Percentiles rank a stretch among this genome's conserved stretches.
phyloP scores from a whole-genome alignment of 345 rosid genomes.

The Brassica cretica region DNA sequence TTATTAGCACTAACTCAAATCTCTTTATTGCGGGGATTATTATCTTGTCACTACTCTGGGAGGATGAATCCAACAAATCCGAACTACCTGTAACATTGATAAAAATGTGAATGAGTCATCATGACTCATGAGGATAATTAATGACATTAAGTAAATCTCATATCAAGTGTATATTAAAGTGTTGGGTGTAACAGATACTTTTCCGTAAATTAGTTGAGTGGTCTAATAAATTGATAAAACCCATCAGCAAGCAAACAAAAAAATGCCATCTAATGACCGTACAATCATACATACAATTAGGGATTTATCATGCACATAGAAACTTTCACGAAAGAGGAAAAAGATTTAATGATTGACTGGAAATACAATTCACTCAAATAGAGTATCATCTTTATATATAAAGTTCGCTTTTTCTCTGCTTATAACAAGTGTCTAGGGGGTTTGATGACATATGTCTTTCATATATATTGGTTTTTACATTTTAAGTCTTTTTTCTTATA shows the following conservation, averaged over 20 bases:
- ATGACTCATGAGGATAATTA: background rate
- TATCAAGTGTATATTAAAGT: background rate
- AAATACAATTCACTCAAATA: conserved; percentile 12
- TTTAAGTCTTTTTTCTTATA: no score
- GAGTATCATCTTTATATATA: no score
- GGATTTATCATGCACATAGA: conserved; percentile 22
- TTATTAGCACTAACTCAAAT: background rate
- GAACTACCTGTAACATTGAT: background rate
- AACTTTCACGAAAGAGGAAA: conserved; percentile 22
- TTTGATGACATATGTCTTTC: no score
- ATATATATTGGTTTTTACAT: no score
- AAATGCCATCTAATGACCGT: conserved; percentile 35
- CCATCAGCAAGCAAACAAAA: conserved; percentile 22
- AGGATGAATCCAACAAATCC: conserved; percentile 3
- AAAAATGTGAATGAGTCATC: conserved; percentile 1
- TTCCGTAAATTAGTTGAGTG: background rate
- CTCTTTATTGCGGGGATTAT: background rate
- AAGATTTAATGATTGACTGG: conserved; percentile 24
- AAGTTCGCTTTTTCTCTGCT: no score
- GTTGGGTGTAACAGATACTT: background rate
- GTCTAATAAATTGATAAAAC: conserved; percentile 8
- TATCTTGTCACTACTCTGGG: background rate
- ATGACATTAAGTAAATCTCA: conserved; percentile 5
- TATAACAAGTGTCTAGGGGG: no score
- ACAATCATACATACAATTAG: conserved; percentile 17